Conservation (phyloP, 2,329 filamentous ascomycete genomes). For the Raffaelea albimanens region DNA sequence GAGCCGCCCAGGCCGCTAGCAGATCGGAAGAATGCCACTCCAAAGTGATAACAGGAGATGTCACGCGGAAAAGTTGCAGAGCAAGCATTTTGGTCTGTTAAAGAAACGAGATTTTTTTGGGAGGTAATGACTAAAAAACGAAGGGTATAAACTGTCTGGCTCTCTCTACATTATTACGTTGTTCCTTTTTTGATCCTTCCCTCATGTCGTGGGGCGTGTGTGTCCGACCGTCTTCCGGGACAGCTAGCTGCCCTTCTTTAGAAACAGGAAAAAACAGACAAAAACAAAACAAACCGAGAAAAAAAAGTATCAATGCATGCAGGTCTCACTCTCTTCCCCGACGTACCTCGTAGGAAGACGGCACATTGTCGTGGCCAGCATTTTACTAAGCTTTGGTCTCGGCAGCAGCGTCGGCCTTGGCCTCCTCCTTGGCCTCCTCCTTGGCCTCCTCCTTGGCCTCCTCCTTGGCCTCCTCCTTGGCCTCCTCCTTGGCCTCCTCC, state of each 20-base stretch:
- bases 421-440: not conserved
- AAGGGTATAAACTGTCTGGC: not conserved
- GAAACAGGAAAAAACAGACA: not conserved
- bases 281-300: not conserved
- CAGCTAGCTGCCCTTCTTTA: not conserved
- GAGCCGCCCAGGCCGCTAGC: not conserved
- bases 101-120: no score
- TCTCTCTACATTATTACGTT: not conserved
- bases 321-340: no score
- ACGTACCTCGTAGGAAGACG: no score
- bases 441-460: constrained; percentile 2
- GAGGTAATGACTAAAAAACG: not conserved
- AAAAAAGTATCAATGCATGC: constrained; percentile 3
- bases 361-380: no score
- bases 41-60: not conserved
- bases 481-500: not conserved
- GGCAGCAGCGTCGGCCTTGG: not conserved
- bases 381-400: not conserved
- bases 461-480: not conserved
- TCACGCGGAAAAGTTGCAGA: not conserved
- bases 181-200: no score
- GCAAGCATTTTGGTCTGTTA: no score
- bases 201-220: no score
- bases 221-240: no score
- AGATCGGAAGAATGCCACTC: not conserved